Percentiles rank a stretch among this genome's conserved stretches.
These are phyloP conservation scores for Flaveria sonorensis DNA, from an alignment of 129 eudicot species.

Conservation along the genomic window DNA sequence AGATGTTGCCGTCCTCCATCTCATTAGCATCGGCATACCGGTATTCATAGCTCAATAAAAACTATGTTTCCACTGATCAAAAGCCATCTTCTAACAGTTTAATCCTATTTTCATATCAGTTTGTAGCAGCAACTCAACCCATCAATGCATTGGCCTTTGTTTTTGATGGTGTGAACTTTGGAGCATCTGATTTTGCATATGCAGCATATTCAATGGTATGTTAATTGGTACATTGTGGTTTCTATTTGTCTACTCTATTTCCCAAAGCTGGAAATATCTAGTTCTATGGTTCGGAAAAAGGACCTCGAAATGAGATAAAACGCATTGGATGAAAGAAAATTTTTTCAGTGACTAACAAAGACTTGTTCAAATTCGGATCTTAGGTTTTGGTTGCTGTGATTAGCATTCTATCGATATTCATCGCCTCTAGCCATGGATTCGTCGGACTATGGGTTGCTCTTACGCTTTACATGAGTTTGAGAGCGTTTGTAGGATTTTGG, in stretches of 20 bases:
- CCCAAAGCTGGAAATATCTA: neutral
- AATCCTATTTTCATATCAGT: slow-evolving; percentile 36
- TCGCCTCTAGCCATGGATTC: slow-evolving; percentile 60
- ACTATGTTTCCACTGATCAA: neutral
- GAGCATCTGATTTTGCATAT: slow-evolving; percentile 90
- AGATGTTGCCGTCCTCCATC: slow-evolving; percentile 63
- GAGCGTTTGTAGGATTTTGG: slow-evolving; percentile 86
- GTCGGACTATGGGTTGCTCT: slow-evolving; percentile 80
- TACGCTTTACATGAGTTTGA: slow-evolving; percentile 75
- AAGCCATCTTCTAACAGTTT: neutral
- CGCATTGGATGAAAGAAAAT: neutral
- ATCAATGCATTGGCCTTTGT: slow-evolving; percentile 80
- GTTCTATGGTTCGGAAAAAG: neutral
- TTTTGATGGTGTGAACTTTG: slow-evolving; percentile 86
- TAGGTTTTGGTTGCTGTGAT: slow-evolving; percentile 71
- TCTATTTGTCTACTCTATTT: neutral
- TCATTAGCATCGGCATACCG: slow-evolving; percentile 77
- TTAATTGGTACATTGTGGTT: neutral
- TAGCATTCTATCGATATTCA: slow-evolving; percentile 55
- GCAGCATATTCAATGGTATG: slow-evolving; percentile 79
- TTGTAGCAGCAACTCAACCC: slow-evolving; percentile 85
- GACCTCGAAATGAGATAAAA: neutral
- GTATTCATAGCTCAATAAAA: slow-evolving; percentile 38
- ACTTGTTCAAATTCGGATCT: neutral
- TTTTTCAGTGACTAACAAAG: neutral